Evolutionary conservation across 2,329 filamentous ascomycete genomes (phyloP), one percentile per base, ranked within the genome.

Genomic region (Diaporthe nobilis): DNA sequence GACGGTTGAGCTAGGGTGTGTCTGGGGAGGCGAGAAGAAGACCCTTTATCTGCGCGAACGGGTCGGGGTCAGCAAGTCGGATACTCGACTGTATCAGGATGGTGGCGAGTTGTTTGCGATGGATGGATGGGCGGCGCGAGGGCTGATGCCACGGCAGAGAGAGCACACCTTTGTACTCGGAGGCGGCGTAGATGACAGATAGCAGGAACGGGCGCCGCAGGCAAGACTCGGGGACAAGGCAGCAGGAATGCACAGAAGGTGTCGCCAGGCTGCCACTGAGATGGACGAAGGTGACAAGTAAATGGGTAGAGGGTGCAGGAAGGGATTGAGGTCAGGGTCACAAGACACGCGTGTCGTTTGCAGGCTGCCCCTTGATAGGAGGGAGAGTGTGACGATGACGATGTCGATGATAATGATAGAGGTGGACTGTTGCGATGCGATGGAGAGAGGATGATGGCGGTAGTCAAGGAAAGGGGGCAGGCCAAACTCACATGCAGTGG

Each of bases 171-270:
- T 75, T 73, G 42, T 75, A 70, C 31, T 70, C 55, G 47, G 34
- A 25, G 63, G 28, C 25, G 49, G 47, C 31, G 70, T 44, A 78
- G 73, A 78, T 76, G 75, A 77, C 77, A 78, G 71, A 77, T 76
- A 73, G 71, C 71, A 72, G 42, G 42, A 73, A 67, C 31, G 47
- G 61, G 37, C 53, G 68, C 53, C 55, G 75, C 73, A 70, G 55
- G 49, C 61, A 74, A 75, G 71, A 76, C 76, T 75, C 73, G 75
- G 65, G 51, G 51, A 44, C 57, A 73, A 72, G 71, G 44, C 68
- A 67, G 61, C 65, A 58, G 60, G 63, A 28, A 57, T 39, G 58
- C 65, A 74, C n/a, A 55, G 31, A 39, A 72, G 49, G 65, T 68
- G 60, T 74, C 74, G 67, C 72, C 75, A 74, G 75, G 75, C 77